Evolutionary conservation across 2,329 filamentous ascomycete genomes (phyloP).

Genomic region (Fusarium falciforme): DNA sequence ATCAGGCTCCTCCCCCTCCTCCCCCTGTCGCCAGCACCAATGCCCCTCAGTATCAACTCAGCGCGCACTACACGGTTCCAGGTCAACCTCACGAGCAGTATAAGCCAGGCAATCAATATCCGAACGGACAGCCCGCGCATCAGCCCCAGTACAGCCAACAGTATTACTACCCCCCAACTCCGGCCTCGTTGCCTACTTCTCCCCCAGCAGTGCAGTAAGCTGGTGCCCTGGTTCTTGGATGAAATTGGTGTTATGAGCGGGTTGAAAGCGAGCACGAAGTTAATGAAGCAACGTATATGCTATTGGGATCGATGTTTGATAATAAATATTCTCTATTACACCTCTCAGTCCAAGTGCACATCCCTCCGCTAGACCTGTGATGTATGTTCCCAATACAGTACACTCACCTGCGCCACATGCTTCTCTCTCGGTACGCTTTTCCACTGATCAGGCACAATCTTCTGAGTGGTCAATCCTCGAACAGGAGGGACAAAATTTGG

Average conservation of each 20-base stretch:
- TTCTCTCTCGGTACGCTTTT: background rate
- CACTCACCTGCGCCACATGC: background rate
- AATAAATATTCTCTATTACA: background rate
- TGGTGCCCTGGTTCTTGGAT: background rate
- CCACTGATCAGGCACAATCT: background rate
- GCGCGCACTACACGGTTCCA: conserved; percentile 5
- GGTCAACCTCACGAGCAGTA: background rate
- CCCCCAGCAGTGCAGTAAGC: conserved; percentile 2
- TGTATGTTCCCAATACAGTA: background rate
- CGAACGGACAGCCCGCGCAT: background rate
- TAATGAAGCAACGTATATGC: background rate
- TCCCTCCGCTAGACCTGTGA: background rate
- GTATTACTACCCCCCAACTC: conserved; percentile 7
- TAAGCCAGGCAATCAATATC: background rate
- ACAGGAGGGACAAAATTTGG: background rate
- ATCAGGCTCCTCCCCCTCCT: conserved; percentile 3
- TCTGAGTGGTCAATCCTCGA: background rate
- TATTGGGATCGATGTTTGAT: background rate
- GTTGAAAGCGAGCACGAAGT: background rate
- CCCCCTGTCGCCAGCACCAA: background rate
- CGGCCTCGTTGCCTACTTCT: conserved; percentile 12
- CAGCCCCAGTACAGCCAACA: background rate
- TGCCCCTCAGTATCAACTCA: background rate
- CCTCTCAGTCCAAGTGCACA: background rate
- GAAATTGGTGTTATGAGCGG: background rate